Conservation (phyloP, 345 rosid species). For the Gynandropsis gynandra region DNA sequence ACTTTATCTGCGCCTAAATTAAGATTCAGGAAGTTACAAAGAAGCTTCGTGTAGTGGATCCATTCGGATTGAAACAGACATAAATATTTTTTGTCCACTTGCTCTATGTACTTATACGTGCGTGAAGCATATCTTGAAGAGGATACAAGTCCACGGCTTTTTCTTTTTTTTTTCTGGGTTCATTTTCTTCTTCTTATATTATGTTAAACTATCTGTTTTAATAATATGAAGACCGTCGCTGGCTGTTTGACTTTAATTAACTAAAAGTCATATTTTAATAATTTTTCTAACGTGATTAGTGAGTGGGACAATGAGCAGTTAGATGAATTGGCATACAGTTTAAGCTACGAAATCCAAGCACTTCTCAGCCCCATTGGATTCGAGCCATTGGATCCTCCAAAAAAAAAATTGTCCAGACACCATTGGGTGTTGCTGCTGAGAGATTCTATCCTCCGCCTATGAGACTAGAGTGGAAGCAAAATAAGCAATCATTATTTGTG, state of each 20-base stretch:
- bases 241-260: slow-evolving; percentile 8
- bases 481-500: not conserved
- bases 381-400: slow-evolving; percentile 10
- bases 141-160: slow-evolving; percentile 16
- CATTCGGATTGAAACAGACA: slow-evolving; percentile 18
- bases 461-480: slow-evolving; percentile 1
- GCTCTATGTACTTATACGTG: not conserved
- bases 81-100: slow-evolving; percentile 25
- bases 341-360: not conserved
- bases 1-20: slow-evolving; percentile 15
- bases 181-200: not conserved
- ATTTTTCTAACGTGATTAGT: not conserved
- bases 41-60: slow-evolving; percentile 24
- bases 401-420: not conserved
- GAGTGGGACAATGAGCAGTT: not conserved
- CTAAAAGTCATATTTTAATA: not conserved
- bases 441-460: not conserved
- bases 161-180: slow-evolving; percentile 9
- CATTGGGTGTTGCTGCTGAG: slow-evolving; percentile 3
- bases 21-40: slow-evolving; percentile 11
- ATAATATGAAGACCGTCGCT: not conserved
- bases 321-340: not conserved
- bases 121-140: not conserved
- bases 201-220: not conserved
- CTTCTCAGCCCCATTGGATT: not conserved